Base-by-base conservation (phyloP, 805 yeast genomes). In the Saccharomycopsis synnaedendra region DNA sequence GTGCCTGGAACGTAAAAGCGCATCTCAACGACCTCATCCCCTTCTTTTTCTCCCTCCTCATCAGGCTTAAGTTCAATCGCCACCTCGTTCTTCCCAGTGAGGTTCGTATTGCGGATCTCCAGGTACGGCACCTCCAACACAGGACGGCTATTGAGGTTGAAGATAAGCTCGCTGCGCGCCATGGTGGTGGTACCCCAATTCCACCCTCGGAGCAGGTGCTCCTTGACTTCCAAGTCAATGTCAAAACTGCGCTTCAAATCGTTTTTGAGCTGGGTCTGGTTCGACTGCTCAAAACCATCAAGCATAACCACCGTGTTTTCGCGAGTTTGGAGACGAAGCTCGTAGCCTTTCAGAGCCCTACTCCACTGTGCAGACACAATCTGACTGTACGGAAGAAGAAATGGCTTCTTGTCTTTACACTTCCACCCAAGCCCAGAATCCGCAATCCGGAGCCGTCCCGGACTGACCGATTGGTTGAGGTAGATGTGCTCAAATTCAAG, bases 401-500 rank as follows among this genome's bases (percentile, higher is more conserved):
- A 86, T n/a, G 97, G 96, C 43, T 76, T 78, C 8, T 76, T 71
- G 11, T 75, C 62, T 31, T 70, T 69, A 0, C 81, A 81, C 61
- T 90, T 90, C 99, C 99, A 93, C 42, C 99, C 99, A 32, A 93
- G 73, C 44, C 99, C 99, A n/a, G 94, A 80, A 54, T 85, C 93
- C 9, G 97, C 96, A 54, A 93, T 77, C 66, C 98, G 86, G 74
- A 90, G 82, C 57, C 94, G 81, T 29, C 99, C 99, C 42, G 78
- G 75, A 38, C 74, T 70, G 56, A 79, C 79, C 47, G 95, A 85
- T 64, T 85, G 95, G 64, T 93, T 89, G 62, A 87, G 70, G 62
- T 86, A 89, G 55, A 93, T 87, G 62, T 82, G 80, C 60, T 93
- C 97, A 63, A 85, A 93, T 64, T 90, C 97, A 50, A 80, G 72